A percentile compares a stretch with the other conserved stretches of the same genome.
Conservation (phyloP, 306 rosid species). For the Trichosanthes cucumerina region DNA sequence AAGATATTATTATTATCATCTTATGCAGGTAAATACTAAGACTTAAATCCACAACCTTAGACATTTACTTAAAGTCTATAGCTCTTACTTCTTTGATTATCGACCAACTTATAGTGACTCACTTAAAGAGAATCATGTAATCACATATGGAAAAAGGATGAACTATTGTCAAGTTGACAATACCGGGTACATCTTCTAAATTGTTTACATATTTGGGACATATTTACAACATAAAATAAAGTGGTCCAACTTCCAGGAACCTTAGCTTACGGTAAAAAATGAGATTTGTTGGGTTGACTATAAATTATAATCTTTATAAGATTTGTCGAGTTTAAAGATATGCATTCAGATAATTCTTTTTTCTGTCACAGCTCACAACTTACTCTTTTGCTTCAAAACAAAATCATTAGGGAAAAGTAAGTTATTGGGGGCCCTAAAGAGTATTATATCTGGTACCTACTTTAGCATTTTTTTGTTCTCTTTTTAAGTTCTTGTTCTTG, state of each 20-base stretch:
- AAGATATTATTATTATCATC: neutral
- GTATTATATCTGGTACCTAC: neutral
- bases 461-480: neutral
- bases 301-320: neutral
- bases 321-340: neutral
- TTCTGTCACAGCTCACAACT: neutral
- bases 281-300: neutral
- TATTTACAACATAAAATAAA: neutral
- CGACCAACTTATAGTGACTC: neutral
- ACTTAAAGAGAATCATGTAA: neutral
- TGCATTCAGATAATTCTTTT: neutral
- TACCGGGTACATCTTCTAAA: neutral
- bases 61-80: neutral
- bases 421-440: neutral
- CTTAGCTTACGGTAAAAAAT: neutral
- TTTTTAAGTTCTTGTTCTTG: neutral
- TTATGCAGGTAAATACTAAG: neutral
- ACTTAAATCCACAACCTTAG: neutral
- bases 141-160: neutral
- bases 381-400: neutral
- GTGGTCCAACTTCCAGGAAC: neutral
- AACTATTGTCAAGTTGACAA: neutral
- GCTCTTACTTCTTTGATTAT: neutral
- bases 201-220: neutral
- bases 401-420: neutral